Base-by-base conservation (phyloP, 768 basidiomycete genomes). In the Dioszegia aurantiaca region DNA sequence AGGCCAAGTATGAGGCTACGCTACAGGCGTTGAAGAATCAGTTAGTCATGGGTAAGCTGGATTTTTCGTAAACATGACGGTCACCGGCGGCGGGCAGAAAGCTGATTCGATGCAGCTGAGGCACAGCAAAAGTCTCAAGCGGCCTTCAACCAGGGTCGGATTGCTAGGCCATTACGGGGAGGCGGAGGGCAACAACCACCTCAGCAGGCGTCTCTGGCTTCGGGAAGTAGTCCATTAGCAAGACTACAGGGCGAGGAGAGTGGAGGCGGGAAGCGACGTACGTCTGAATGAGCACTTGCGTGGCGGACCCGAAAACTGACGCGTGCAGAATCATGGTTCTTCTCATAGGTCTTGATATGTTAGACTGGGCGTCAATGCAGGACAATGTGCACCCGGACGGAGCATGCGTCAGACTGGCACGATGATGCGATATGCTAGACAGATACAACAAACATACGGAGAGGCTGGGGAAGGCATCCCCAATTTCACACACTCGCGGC, bases 141-240 rank as follows among this genome's bases (percentile, higher is more conserved):
- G 37, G 82, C 86, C 41, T 82, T 94, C 69, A 87, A 82, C 76
- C 91, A 93, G 78, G 92, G 93, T 41, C 85, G 94, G 39, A 97
- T 99, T 62, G 94, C 94, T 31, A 98, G 98, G 79, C 95, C 95
- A 26, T 80, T 99, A 56, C 83, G 94, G 64, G 93, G 94, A 41
- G 91, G 91, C 27, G 67, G 67, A 30, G 59, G 37, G 21, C 51
- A 53, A 36, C 62, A 64, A 23, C 43, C 53, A 9, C 65, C 61
- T 45, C 66, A 65, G 47, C 33, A 33, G 14, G 33, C 33, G 6
- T 21, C 61, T n/a, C 31, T 65, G 28, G 60, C 64, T 0, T 30
- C 64, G n/a, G 67, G 58, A 17, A 53, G 24, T 24, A 72, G 67
- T 36, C 67, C 75, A 1, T 42, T 77, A 10, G 62, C 54, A 11